Base-by-base conservation (phyloP, 208 protist species). In the Plasmodiophora brassicae region DNA sequence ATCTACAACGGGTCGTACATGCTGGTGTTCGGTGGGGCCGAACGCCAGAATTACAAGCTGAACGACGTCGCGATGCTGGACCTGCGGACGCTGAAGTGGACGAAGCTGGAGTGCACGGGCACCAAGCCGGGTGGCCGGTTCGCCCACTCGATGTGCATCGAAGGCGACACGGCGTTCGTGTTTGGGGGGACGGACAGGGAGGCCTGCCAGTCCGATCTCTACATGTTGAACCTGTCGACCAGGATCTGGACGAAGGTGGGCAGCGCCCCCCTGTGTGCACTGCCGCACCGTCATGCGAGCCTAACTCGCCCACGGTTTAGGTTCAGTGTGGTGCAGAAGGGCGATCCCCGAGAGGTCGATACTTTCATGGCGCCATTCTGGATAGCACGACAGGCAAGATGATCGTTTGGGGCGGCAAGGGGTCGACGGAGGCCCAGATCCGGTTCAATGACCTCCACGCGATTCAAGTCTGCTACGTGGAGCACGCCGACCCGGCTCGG, bases 91-190 rank as follows among this genome's bases (percentile, higher is more conserved):
- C n/a, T 78, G 65, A 5, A 32, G 41, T 78, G 65, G 65, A 78
- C 14, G 10, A 5, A 5, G n/a, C 14, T 78, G 14, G 14, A 78
- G 14, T 78, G 65, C 65, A 78, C 14, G 32, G 65, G 65, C 5
- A 38, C 65, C 32, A 78, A 78, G n/a, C 65, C 65, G 10, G 65
- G 65, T 38, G 65, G 65, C 5, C 65, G 65, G 5, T 78, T 78
- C 65, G 65, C 65, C n/a, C 65, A 78, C n/a, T 78, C 65, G 14
- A 78, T 78, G 65, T 38, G 65, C n/a, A 78, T 78, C 5, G 5
- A 5, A 14, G n/a, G n/a, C 5, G 65, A 32, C 5, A 78, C 32
- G 65, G 65, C 65, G 65, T 78, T 78, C n/a, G 65, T 78, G 65
- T 78, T 78, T 38, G 65, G 65, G 32, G 65, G 65, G 5, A 78